These are phyloP conservation scores for Pseudotsuga menziesii DNA, from an alignment of 75 land plant genomes.

Conservation along the genomic window DNA sequence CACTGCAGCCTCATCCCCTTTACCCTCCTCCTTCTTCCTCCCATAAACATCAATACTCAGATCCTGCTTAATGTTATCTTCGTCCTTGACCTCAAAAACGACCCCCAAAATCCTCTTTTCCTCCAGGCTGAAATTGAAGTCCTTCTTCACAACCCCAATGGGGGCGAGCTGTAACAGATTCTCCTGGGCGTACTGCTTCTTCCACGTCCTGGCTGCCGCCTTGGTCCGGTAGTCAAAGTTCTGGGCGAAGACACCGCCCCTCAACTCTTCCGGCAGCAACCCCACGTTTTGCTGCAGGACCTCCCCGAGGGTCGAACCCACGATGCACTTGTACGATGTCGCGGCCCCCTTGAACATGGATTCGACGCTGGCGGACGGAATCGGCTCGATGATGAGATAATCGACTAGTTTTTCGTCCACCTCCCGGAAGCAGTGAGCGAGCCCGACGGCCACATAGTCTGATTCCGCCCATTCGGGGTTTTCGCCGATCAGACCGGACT, in stretches of 20 bases:
- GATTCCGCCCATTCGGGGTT: constrained; percentile 38
- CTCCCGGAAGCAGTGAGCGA: constrained; percentile 39
- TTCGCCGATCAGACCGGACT: constrained; percentile 18
- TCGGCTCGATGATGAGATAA: constrained; percentile 38
- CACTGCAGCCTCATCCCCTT: background rate
- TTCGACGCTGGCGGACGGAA: constrained; percentile 33
- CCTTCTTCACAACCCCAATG: constrained; percentile 25
- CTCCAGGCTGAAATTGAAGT: constrained; percentile 37
- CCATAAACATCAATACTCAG: constrained; percentile 57
- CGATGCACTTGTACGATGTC: constrained; percentile 33
- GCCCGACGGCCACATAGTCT: constrained; percentile 36
- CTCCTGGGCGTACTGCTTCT: constrained; percentile 29
- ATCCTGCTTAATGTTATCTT: constrained; percentile 56
- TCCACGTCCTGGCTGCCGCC: constrained; percentile 43
- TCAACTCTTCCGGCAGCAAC: constrained; percentile 26
- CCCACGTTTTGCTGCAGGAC: constrained; percentile 29
- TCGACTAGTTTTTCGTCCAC: constrained; percentile 24
- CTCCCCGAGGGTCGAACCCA: constrained; percentile 27
- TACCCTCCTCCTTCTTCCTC: constrained; percentile 23
- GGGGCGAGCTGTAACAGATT: constrained; percentile 26
- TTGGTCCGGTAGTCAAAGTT: constrained; percentile 40
- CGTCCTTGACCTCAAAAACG: constrained; percentile 31
- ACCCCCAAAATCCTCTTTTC: constrained; percentile 30
- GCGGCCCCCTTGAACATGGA: constrained; percentile 48
- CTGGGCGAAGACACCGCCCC: constrained; percentile 13